Evolutionary conservation across 371 early-diverging fungal genomes (phyloP), one percentile per base, ranked within the genome.

Genomic region (Mortierella sp.): DNA sequence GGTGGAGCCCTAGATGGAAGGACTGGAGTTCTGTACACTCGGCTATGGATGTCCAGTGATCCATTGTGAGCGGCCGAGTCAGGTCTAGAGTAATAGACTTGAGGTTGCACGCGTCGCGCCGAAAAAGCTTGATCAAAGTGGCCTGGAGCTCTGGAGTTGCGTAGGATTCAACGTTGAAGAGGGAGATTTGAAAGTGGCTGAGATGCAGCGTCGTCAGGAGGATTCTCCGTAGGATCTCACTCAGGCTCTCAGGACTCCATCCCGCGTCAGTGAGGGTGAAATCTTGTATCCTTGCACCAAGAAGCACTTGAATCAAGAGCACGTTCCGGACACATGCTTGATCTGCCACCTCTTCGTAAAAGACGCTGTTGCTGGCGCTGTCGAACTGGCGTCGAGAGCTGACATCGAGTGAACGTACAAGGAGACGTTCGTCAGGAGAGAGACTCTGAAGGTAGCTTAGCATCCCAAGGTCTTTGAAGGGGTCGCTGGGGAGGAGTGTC

Each of bases 401-500:
- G 57, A 73, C 30, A 9, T 73, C 68, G 28, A 73, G 61, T 2
- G 68, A 68, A 19, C 74, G 74, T 8, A 73, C 48, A 26, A 41
- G 64, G 43, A 68, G 60, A 0, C 74, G 58, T 19, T 64, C 56
- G 31, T 73, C 45, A 2, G 26, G 46, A 0, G 68, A 31, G 24
- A 73, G 68, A 16, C 42, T 9, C 9, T 56, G 19, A 2, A 73
- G 61, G 38, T 67, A 67, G 0, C 23, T 39, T 24, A 67, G 64
- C 47, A 73, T 51, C 23, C 73, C 73, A 6, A 34, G 21, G 48
- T 73, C 68, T 39, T 56, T 67, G 68, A 73, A 73, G 26, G 73
- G 67, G 23, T 73, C 68, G 8, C 73, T 73, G 12, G 73, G 67
- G 7, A 59, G 62, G 43, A 73, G 63, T n/a, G 39, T 31, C 9